Conservation (phyloP, 106 monocot genomes). For the Triglochin maritima region DNA sequence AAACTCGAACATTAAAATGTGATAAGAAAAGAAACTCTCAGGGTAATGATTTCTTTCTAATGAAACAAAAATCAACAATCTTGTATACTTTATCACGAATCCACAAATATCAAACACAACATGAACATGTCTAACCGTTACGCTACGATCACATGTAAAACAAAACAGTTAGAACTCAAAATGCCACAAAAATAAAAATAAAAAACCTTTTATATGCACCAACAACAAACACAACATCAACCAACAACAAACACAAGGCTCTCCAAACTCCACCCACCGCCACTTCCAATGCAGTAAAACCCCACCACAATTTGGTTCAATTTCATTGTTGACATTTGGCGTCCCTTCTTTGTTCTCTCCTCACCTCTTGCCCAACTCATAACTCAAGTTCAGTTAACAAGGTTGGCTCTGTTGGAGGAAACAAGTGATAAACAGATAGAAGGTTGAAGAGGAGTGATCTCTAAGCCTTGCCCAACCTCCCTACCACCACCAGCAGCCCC, state of each 20-base stretch:
- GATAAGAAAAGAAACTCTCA: too few relatives aligned
- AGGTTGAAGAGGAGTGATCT: slow-evolving; percentile 2
- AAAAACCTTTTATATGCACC: background rate
- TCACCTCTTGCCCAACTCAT: background rate
- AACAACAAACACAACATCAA: background rate
- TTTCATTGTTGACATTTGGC: too few relatives aligned
- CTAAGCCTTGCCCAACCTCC: background rate
- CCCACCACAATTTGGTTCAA: too few relatives aligned
- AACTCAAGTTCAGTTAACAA: background rate
- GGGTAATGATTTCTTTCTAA: too few relatives aligned
- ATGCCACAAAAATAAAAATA: background rate
- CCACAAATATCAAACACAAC: too few relatives aligned
- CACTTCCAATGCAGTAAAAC: too few relatives aligned
- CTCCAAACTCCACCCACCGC: background rate
- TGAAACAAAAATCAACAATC: too few relatives aligned
- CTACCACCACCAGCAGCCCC: background rate
- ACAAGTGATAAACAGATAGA: background rate
- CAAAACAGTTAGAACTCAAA: background rate
- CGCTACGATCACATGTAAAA: too few relatives aligned
- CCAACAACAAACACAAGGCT: background rate
- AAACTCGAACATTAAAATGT: too few relatives aligned
- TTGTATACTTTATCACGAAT: too few relatives aligned
- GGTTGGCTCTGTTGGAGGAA: background rate
- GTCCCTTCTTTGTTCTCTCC: background rate
- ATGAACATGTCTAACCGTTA: too few relatives aligned